Base-by-base conservation (phyloP, 192 early-diverging fungal species). In the Coemansia sp. region DNA sequence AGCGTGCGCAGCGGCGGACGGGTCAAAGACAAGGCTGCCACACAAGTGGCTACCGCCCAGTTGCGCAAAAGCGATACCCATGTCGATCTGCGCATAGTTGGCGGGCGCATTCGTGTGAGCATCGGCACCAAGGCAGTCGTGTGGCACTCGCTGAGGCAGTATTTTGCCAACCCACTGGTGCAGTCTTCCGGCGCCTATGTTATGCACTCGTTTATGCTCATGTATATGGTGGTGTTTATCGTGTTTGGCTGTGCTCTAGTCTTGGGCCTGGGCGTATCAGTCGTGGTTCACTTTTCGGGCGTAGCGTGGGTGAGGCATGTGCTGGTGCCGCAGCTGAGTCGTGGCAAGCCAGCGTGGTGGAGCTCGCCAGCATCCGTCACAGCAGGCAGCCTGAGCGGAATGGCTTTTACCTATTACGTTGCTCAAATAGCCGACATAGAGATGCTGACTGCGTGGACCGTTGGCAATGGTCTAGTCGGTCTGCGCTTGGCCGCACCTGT, bases 161-260 rank as follows among this genome's bases (percentile, higher is more conserved):
- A 81, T 64, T 67, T 72, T 25, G 66, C 67, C 45, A 81, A 81
- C 61, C 78, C 78, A 31, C 60, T 21, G 0, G 64, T 81, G 37
- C 78, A 81, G 66, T 20, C 78, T 3, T 81, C 78, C 28, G 78
- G 78, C 28, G 78, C 78, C 6, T 81, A 81, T 50, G 26, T 81
- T 35, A 81, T 81, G 78, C 78, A 81, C 52, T 81, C 78, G 65
- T 81, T 81, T 45, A 65, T 59, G 62, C 66, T 81, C 39, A 81
- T 81, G 78, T 81, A 72, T 62, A 48, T 48, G 16, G 0, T 61
- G 6, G 73, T 75, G 12, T 75, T 81, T 47, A 68, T 60, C n/a
- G 39, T 67, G 14, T 69, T 75, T 42, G 78, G 73, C 25, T 63
- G 53, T 2, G 56, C 53, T 6, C 66, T 72, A 36, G 60, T 31